Evolutionary conservation across 306 rosid species (phyloP).

Genomic region (Castanea crenata): DNA sequence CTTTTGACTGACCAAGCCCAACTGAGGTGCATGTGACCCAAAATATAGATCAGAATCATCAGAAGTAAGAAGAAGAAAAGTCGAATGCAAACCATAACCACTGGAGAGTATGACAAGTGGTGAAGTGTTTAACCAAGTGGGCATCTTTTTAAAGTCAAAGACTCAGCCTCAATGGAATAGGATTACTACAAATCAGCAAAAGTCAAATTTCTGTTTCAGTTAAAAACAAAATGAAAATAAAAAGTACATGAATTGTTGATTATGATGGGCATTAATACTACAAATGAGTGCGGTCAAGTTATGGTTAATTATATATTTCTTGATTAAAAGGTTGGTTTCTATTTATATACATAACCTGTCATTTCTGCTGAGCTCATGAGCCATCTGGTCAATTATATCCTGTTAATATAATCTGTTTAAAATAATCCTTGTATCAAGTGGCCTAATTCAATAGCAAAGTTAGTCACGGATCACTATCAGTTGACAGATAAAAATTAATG

Average conservation of each 20-base stretch:
- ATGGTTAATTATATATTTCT: background rate
- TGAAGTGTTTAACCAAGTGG: constrained; percentile 10
- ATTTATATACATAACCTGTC: background rate
- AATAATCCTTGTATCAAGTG: background rate
- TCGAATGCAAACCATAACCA: background rate
- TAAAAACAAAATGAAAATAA: background rate
- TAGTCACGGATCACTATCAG: background rate
- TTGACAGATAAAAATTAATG: background rate
- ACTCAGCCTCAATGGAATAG: background rate
- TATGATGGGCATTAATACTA: background rate
- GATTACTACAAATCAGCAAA: background rate
- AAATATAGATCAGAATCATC: background rate
- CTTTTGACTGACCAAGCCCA: constrained; percentile 1
- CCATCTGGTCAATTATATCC: background rate
- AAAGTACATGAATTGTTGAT: background rate
- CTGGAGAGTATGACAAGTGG: constrained; percentile 17
- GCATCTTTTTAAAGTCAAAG: background rate
- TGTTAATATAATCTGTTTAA: background rate
- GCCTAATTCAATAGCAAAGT: background rate
- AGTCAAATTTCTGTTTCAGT: background rate
- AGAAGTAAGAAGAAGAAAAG: background rate
- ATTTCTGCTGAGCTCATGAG: background rate
- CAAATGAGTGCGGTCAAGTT: too few species aligned
- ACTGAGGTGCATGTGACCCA: background rate
- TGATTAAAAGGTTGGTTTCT: background rate